These are phyloP conservation scores for Cyberlindnera saturnus DNA, from an alignment of 805 yeast genomes.

Conservation along the genomic window DNA sequence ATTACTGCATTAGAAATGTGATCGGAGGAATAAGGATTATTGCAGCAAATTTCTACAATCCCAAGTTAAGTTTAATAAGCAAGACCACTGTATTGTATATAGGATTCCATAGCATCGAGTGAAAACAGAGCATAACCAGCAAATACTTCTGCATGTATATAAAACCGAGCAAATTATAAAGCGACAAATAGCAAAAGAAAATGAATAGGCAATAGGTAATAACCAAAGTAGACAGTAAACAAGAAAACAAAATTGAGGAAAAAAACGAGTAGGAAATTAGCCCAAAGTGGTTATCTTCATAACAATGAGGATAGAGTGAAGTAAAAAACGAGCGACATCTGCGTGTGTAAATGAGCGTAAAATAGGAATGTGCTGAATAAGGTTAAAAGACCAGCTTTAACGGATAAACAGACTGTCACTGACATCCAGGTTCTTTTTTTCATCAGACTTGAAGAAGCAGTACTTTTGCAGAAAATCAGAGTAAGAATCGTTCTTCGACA, in stretches of 20 bases:
- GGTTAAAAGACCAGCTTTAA: conserved; percentile 1
- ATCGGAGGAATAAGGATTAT: too few relatives aligned
- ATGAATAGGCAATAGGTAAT: too few relatives aligned
- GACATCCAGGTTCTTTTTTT: conserved; percentile 6
- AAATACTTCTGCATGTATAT: not conserved
- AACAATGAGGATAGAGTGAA: too few relatives aligned
- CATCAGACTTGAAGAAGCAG: conserved; percentile 22
- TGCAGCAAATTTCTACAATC: too few relatives aligned
- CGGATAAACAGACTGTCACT: conserved; percentile 10
- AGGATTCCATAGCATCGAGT: not conserved
- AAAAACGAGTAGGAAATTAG: not conserved
- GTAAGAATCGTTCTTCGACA: conserved; percentile 8
- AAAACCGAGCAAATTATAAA: not conserved
- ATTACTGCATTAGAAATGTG: too few relatives aligned
- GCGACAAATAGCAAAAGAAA: not conserved
- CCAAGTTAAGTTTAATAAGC: not conserved
- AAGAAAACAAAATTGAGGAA: not conserved
- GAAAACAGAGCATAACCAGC: too few relatives aligned
- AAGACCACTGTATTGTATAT: not conserved
- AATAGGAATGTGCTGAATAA: not conserved
- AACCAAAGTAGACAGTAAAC: not conserved
- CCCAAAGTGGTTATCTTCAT: not conserved
- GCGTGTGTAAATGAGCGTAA: not conserved
- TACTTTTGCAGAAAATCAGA: conserved; percentile 22
- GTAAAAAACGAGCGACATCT: too few relatives aligned